phyloP scores from a whole-genome alignment of 2,329 filamentous ascomycete genomes.

The Fusarium avenaceum region DNA sequence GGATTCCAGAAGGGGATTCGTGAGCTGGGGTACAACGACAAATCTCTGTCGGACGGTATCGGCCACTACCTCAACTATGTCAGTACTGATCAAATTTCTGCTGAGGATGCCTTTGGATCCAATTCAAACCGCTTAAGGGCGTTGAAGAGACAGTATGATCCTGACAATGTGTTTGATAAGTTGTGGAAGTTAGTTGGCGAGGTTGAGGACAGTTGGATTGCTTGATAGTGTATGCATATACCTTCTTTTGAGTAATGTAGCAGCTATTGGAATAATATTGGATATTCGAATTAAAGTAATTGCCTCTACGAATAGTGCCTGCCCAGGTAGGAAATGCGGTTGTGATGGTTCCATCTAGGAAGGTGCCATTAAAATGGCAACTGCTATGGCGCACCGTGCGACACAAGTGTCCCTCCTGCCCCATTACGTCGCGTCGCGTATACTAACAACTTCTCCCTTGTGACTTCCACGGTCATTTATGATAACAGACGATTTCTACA shows the following conservation, averaged over 20 bases:
- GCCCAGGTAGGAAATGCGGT: neutral
- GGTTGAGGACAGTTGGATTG: constrained; percentile 40
- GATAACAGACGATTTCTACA: neutral
- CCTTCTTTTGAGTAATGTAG: neutral
- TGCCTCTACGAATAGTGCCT: neutral
- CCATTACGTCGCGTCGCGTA: constrained; percentile 32
- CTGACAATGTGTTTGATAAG: constrained; percentile 43
- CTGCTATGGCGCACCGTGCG: constrained; percentile 20
- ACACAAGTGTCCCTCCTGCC: constrained; percentile 1
- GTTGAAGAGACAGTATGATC: constrained; percentile 42
- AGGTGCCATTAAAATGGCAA: neutral
- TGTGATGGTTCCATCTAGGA: neutral
- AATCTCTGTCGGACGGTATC: constrained; percentile 30
- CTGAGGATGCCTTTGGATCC: constrained; percentile 40
- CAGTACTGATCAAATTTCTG: constrained; percentile 29
- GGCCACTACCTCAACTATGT: constrained; percentile 43
- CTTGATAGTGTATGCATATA: constrained; percentile 2
- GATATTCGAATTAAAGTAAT: neutral
- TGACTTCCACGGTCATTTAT: neutral
- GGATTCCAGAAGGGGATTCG: constrained; percentile 38
- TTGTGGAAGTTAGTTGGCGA: constrained; percentile 41
- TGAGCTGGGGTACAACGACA: constrained; percentile 42
- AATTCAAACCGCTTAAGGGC: constrained; percentile 35
- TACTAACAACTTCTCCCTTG: constrained; percentile 14
- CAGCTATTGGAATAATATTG: neutral